Conservation (phyloP, 371 early-diverging fungal species). For the Synchytrium microbalum region DNA sequence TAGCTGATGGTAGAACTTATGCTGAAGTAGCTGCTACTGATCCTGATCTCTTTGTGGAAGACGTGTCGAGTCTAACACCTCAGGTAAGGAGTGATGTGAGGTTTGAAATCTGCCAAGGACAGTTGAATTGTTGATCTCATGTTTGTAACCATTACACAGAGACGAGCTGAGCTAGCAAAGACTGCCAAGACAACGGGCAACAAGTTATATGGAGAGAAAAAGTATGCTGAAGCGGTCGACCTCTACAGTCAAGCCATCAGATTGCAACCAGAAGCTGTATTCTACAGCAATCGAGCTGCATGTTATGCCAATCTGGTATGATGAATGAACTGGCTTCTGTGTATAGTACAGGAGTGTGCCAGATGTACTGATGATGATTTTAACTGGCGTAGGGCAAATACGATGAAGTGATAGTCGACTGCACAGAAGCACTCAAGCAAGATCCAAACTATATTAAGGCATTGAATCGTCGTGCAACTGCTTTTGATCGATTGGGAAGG, state of each 20-base stretch:
- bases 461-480: constrained; percentile 36
- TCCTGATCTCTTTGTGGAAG: no score
- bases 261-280: constrained; percentile 62
- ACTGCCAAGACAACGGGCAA: constrained; percentile 82
- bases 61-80: no score
- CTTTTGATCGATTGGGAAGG: constrained; percentile 45
- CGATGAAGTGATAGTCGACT: not conserved
- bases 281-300: constrained; percentile 91
- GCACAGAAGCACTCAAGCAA: constrained; percentile 25
- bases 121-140: no score
- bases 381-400: constrained; percentile 4
- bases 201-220: constrained; percentile 69
- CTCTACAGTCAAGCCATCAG: constrained; percentile 83
- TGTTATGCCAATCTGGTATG: constrained; percentile 64
- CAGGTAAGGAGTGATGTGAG: no score
- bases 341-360: constrained; percentile 57
- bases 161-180: constrained; percentile 38
- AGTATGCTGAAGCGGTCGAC: constrained; percentile 77
- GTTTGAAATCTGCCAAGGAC: no score
- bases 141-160: not conserved
- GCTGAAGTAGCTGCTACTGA: no score
- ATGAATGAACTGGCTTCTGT: not conserved
- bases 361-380: constrained; percentile 39
- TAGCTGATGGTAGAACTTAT: no score
- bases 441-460: constrained; percentile 41